Percentiles rank a stretch among this genome's conserved stretches.
Conservation (phyloP, 2,329 filamentous ascomycete species). For the Phoma sp. region DNA sequence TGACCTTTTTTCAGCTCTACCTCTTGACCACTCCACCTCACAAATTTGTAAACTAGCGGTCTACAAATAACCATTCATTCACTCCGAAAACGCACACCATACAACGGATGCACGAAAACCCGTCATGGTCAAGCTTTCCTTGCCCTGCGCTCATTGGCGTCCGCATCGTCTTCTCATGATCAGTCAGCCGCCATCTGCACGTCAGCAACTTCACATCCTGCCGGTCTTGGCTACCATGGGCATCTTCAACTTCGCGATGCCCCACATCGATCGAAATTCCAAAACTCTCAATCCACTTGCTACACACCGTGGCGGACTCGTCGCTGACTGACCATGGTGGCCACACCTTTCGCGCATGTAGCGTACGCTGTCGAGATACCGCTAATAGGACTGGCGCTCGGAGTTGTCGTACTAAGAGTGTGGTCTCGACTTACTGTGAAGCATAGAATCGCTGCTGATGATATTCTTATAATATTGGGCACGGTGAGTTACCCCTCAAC, state of each 20-base stretch:
- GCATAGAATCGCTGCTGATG: constrained; percentile 32
- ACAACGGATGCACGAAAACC: no score
- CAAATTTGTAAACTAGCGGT: no score
- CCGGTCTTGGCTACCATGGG: constrained; percentile 16
- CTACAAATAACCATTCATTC: neutral
- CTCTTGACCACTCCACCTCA: neutral
- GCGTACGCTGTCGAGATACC: constrained; percentile 37
- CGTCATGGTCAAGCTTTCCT: neutral
- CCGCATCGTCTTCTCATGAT: constrained; percentile 2
- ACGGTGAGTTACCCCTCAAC: constrained; percentile 14
- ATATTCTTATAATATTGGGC: constrained; percentile 32
- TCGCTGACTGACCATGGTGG: constrained; percentile 4
- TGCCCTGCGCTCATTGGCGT: neutral
- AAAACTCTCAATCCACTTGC: neutral
- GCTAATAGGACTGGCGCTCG: constrained; percentile 32
- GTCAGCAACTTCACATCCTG: constrained; percentile 20
- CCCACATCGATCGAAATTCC: constrained; percentile 1
- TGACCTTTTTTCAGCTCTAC: neutral
- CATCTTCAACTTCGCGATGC: constrained; percentile 20
- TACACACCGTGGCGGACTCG: neutral
- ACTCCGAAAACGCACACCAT: neutral
- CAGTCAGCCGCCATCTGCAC: constrained; percentile 25
- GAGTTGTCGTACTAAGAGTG: constrained; percentile 30
- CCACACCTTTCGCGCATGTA: neutral
- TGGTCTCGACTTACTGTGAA: constrained; percentile 36